phyloP scores from a whole-genome alignment of 192 early-diverging fungal species.

The Backusella psychrophila region DNA sequence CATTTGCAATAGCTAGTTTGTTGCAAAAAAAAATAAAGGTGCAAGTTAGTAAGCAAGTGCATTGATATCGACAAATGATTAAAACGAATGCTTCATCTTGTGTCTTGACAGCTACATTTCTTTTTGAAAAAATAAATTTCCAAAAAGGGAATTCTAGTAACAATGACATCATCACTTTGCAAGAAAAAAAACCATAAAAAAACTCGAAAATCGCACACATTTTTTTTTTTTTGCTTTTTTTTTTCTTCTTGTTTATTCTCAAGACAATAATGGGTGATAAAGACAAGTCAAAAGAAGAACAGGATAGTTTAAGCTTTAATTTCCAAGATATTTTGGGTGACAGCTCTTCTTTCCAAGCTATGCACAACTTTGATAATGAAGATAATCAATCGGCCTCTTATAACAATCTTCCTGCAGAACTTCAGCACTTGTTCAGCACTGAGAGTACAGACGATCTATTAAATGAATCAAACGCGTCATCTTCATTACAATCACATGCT shows the following conservation, averaged over 20 bases:
- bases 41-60: too few species aligned
- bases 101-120: neutral
- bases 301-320: conserved; percentile 14
- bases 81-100: neutral
- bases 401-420: conserved; percentile 20
- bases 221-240: neutral
- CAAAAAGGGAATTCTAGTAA: neutral
- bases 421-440: conserved; percentile 18
- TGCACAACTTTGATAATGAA: conserved; percentile 16
- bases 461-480: conserved; percentile 12
- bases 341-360: conserved; percentile 10
- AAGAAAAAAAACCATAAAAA: neutral
- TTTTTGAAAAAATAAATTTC: neutral
- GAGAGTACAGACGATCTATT: conserved; percentile 17
- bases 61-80: neutral
- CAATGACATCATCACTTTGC: conserved; percentile 4
- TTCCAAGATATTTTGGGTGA: conserved; percentile 23
- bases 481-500: neutral
- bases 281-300: conserved; percentile 2
- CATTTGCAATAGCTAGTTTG: too few species aligned
- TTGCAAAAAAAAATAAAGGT: too few species aligned
- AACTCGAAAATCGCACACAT: neutral
- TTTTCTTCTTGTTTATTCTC: neutral
- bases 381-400: conserved; percentile 8
- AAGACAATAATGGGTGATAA: neutral